phyloP scores from a whole-genome alignment of 208 protist genomes.

The Trypanosoma brucei region DNA sequence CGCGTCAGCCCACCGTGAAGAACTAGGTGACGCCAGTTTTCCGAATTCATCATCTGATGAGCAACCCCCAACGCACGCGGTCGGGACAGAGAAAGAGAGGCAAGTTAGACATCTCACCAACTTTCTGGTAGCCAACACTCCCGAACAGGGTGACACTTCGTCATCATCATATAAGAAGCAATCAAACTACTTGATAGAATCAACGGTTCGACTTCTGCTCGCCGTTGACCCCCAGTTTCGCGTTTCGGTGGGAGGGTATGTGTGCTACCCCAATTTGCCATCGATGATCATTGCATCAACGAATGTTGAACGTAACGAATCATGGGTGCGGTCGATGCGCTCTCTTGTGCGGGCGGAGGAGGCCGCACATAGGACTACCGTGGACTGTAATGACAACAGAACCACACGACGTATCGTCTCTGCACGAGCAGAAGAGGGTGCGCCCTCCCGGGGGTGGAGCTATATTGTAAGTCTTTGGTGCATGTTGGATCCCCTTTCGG shows the following conservation, averaged over 20 bases:
- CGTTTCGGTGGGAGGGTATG: slow-evolving; percentile 32
- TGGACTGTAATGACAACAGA: too few species aligned
- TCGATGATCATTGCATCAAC: slow-evolving; percentile 38
- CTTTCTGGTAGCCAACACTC: too few species aligned
- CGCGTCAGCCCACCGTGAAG: too few species aligned
- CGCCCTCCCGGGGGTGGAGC: neutral
- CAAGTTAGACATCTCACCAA: too few species aligned
- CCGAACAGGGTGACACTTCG: too few species aligned
- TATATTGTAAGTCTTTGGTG: slow-evolving; percentile 27
- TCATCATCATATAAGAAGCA: too few species aligned
- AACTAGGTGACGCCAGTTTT: too few species aligned
- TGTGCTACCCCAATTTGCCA: slow-evolving; percentile 59
- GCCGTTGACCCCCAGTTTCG: slow-evolving; percentile 57
- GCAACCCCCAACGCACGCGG: too few species aligned
- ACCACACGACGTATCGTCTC: neutral
- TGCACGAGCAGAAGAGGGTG: neutral
- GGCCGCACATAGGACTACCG: neutral
- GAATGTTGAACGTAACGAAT: slow-evolving; percentile 10
- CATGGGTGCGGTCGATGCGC: slow-evolving; percentile 7
- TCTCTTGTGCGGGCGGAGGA: slow-evolving; percentile 6
- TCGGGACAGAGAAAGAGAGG: too few species aligned
- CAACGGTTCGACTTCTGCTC: slow-evolving; percentile 40
- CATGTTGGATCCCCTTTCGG: slow-evolving; percentile 17
- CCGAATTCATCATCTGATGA: too few species aligned
- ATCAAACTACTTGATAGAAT: slow-evolving; percentile 12